Evolutionary conservation across 306 rosid species (phyloP), one percentile per base, ranked within the genome.

Genomic region (Castanea sativa): DNA sequence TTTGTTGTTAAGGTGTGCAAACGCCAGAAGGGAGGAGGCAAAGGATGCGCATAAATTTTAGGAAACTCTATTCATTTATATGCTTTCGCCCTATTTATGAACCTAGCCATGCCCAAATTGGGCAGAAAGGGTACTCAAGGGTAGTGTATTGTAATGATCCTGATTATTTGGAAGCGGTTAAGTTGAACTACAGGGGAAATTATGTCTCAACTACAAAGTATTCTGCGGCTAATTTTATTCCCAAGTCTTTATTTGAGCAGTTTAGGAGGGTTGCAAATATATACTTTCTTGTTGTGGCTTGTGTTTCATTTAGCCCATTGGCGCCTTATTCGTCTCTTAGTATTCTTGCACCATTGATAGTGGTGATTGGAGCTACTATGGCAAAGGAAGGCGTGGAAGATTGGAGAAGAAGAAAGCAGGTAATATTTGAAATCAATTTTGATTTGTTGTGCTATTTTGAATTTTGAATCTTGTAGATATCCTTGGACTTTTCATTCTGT

Each of bases 351-450:
- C 98, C 98, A 0, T 80, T 94, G 88, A 5, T 88, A 14, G 59
- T 84, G 67, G 98, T 94, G 64, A 90, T 92, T 82, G 98, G 98
- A 65, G 96, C 90, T 76, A 94, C 97, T 7, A 86, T 90, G 93
- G 91, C 75, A 57, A 94, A 94, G 87, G 98, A 94, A 85, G 98
- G 88, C 55, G 91, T 94, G 35, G 98, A 94, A 86, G 98, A 94
- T 86, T 94, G 97, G 98, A 88, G 94, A 86, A 88, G 98, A 82
- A 90, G 93, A 89, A 91, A 76, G 32, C 98, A 93, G 92, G 98
- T 91, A 84, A 57, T 55, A 9, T 76, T 77, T 75, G 49, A 55
- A n/a, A 38, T 25, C 1, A 4, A 3, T 19, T 70, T 29, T 60
- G 23, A 60, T 32, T 27, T 73, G 43, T 73, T 64, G 52, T 53